phyloP scores from a whole-genome alignment of 768 basidiomycete species.

The Boletus rex-veris region DNA sequence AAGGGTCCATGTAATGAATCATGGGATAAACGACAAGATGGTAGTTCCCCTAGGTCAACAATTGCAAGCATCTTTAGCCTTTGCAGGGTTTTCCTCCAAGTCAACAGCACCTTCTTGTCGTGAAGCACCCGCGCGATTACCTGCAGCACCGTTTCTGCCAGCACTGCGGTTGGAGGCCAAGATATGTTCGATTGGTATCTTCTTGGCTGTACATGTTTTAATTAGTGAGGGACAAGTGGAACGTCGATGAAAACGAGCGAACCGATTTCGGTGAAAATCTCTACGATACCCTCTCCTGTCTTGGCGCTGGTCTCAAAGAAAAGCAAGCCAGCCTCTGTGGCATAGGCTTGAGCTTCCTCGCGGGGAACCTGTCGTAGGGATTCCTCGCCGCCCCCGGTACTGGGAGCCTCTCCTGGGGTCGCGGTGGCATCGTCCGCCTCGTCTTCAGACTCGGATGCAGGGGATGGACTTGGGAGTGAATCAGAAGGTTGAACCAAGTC shows the following conservation, averaged over 20 bases:
- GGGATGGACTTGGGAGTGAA: slow-evolving; percentile 44
- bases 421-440: slow-evolving; percentile 92
- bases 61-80: slow-evolving; percentile 76
- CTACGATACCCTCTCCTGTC: slow-evolving; percentile 92
- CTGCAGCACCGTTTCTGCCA: slow-evolving; percentile 57
- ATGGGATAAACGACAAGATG: slow-evolving; percentile 17
- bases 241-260: slow-evolving; percentile 19
- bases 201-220: slow-evolving; percentile 56
- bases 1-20: slow-evolving; percentile 19
- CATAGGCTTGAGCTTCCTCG: slow-evolving; percentile 96
- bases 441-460: slow-evolving; percentile 72
- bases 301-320: slow-evolving; percentile 99
- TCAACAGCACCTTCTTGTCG: slow-evolving; percentile 59
- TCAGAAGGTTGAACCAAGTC: slow-evolving; percentile 75
- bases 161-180: slow-evolving; percentile 74
- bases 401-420: slow-evolving; percentile 68
- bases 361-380: slow-evolving; percentile 83
- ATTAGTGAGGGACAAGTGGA: neutral
- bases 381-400: slow-evolving; percentile 55
- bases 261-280: slow-evolving; percentile 99
- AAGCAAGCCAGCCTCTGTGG: slow-evolving; percentile 87
- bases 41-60: slow-evolving; percentile 48
- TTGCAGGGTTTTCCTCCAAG: slow-evolving; percentile 62
- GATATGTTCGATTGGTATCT: slow-evolving; percentile 91
- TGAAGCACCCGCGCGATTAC: slow-evolving; percentile 48